Base-by-base conservation (phyloP, 208 protist species). In the Kentomonas sorsogonicus region DNA sequence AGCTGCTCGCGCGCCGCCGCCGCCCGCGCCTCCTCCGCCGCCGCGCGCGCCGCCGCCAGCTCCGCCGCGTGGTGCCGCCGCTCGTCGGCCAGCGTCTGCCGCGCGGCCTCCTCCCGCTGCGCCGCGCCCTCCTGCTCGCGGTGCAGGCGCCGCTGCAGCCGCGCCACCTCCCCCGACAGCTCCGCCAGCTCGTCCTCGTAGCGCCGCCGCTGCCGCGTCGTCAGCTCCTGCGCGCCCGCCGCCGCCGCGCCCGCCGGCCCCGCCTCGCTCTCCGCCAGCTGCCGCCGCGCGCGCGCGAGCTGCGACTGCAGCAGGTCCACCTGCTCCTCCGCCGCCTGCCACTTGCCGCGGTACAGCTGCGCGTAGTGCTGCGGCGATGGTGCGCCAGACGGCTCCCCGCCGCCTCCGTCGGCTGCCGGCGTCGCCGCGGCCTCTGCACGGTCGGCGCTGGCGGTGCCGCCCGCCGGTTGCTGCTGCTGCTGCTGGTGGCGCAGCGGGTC, bases 131-230 rank as follows among this genome's bases (percentile, higher is more conserved):
- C 76, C 36, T 78, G 60, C 39, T 79, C 72, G 13, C 73, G 60
- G n/a, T 88, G 72, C 11, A 88, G 51, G 10, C 69, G 72, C 11
- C 77, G 71, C 50, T 82, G 79, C 36, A 91, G 66, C 2, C 77
- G 85, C 29, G 73, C 52, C 4, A 77, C 43, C 56, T 83, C 73
- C 16, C 74, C 79, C 7, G 53, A 30, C 34, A 80, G 74, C 46
- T 60, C 44, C 10, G 65, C 61, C 18, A 87, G 40, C 50, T 79
- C 72, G 26, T 71, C 60, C 27, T 76, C 39, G 36, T 69, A 54
- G 30, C 68, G 81, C 30, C 59, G 69, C 15, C 54, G 64, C 15
- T 66, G 30, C 5, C 20, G 39, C 4, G 46, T n/a, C 54, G 3
- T 63, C 29, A 23, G 62, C 47, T 0, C 26, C 39, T n/a, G 33